These are phyloP conservation scores for Wallacemonas collosoma DNA, from an alignment of 208 protist species.

Conservation along the genomic window DNA sequence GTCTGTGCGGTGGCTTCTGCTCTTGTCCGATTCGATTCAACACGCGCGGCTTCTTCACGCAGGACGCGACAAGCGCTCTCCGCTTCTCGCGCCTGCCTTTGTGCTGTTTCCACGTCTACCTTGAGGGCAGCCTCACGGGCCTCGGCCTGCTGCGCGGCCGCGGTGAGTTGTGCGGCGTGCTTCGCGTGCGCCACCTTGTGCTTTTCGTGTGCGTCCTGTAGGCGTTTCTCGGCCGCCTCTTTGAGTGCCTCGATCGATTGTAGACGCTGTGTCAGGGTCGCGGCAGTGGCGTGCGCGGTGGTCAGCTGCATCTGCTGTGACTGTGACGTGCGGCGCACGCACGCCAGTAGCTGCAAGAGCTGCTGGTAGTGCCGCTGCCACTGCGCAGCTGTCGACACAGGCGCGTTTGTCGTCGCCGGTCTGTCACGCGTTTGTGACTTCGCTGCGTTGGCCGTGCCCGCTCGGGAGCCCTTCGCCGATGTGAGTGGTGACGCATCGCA, in stretches of 20 bases:
- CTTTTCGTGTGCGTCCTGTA: neutral
- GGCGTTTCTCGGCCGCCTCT: neutral
- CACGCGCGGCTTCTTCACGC: neutral
- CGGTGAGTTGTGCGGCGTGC: neutral
- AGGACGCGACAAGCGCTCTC: slow-evolving; percentile 3
- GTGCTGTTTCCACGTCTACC: neutral
- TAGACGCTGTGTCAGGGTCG: neutral
- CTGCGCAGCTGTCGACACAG: neutral
- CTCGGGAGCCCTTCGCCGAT: too few species aligned
- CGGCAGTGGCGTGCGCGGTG: neutral
- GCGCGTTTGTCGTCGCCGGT: neutral
- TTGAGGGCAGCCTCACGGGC: neutral
- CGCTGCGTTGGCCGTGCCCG: too few species aligned
- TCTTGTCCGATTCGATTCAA: too few species aligned
- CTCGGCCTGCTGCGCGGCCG: neutral
- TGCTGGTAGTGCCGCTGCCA: slow-evolving; percentile 14
- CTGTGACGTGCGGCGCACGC: neutral
- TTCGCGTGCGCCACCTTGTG: neutral
- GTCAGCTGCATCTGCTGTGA: neutral
- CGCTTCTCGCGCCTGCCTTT: neutral
- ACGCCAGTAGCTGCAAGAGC: neutral
- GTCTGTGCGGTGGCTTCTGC: too few species aligned
- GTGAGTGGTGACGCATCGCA: too few species aligned
- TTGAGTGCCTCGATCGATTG: neutral
- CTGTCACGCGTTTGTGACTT: neutral